Conservation (phyloP, 202 grass and related monocot genomes). For the Carex arenaria region DNA sequence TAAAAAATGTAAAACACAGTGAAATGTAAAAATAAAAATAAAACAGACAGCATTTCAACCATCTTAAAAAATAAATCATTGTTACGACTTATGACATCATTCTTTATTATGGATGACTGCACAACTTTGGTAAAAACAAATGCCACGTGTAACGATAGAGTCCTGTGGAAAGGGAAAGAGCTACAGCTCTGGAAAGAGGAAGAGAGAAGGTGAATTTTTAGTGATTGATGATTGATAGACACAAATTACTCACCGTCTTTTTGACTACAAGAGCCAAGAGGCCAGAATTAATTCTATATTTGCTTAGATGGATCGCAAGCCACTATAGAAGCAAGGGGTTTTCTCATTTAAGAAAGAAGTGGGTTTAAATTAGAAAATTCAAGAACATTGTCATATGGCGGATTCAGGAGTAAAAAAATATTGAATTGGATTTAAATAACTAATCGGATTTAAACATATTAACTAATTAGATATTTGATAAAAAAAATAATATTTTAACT, state of each 20-base stretch:
- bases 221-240: constrained; percentile 56
- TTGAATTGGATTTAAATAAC: too few species aligned
- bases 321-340: neutral
- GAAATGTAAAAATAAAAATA: too few species aligned
- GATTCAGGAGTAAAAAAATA: too few species aligned
- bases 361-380: too few species aligned
- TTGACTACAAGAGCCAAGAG: constrained; percentile 33
- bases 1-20: too few species aligned
- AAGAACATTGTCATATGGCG: too few species aligned
- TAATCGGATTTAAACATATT: too few species aligned
- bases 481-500: too few species aligned
- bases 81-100: neutral
- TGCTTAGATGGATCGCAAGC: constrained; percentile 60
- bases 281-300: constrained; percentile 38
- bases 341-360: too few species aligned
- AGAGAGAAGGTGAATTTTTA: neutral
- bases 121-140: neutral
- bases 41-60: too few species aligned
- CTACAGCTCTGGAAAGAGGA: neutral
- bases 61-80: too few species aligned
- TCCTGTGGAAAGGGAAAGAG: neutral
- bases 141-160: neutral
- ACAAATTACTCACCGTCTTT: constrained; percentile 60
- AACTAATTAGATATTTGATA: too few species aligned
- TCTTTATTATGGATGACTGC: neutral